phyloP scores from a whole-genome alignment of 257 asterid genomes.

The Salvia splendens region DNA sequence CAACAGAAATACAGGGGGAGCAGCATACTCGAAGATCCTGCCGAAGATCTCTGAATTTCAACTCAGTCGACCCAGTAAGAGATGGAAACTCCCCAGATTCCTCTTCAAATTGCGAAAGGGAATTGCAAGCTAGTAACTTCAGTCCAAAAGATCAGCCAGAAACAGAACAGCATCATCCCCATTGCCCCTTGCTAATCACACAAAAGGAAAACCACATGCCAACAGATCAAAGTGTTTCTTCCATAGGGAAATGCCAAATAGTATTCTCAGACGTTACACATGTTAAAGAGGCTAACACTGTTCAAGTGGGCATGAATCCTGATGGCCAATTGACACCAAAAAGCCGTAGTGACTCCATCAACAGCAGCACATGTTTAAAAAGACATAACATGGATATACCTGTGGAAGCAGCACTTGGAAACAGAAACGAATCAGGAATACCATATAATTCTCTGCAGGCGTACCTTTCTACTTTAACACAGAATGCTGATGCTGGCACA shows the following conservation, averaged over 20 bases:
- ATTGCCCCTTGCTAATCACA: conserved; percentile 34
- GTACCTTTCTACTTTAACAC: conserved; percentile 38
- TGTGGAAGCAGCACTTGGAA: conserved; percentile 46
- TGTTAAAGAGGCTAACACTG: conserved; percentile 56
- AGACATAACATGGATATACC: conserved; percentile 40
- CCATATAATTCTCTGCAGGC: conserved; percentile 54
- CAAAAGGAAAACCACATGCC: conserved; percentile 33
- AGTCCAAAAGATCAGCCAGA: conserved; percentile 35
- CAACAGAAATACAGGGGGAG: conserved; percentile 19
- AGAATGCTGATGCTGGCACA: conserved; percentile 31
- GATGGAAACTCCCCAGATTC: conserved; percentile 40
- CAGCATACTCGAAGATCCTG: conserved; percentile 57
- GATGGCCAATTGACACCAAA: conserved; percentile 33
- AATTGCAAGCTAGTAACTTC: conserved; percentile 37
- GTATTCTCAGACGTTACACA: conserved; percentile 67
- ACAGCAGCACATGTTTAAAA: conserved; percentile 43
- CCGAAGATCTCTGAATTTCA: conserved; percentile 61
- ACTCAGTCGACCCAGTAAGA: conserved; percentile 41
- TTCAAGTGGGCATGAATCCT: conserved; percentile 36
- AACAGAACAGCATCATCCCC: conserved; percentile 30
- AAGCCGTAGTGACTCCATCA: conserved; percentile 39
- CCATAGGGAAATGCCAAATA: conserved; percentile 66
- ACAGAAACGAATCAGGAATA: conserved; percentile 44
- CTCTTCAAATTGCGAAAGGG: conserved; percentile 32
- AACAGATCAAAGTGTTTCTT: conserved; percentile 36